Evolutionary conservation across 345 rosid genomes (phyloP).

Genomic region (Corchorus olitorius): DNA sequence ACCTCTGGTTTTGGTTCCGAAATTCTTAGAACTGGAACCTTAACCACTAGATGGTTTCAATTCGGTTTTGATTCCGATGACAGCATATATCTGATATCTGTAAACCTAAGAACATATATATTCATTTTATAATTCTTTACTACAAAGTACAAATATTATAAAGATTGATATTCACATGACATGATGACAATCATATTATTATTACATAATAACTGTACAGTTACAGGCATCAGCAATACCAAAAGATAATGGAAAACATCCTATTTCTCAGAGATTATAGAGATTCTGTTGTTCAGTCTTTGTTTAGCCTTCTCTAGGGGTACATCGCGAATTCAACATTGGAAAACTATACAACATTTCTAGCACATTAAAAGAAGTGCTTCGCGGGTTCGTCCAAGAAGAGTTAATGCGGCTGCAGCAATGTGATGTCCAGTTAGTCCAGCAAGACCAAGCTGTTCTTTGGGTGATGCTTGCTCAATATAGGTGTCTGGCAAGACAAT

Average conservation of each 20-base stretch:
- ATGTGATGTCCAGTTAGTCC: slow-evolving; percentile 92
- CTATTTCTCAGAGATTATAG: neutral
- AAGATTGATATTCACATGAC: too few species aligned
- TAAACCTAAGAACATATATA: too few species aligned
- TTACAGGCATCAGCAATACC: neutral
- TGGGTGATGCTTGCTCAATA: slow-evolving; percentile 71
- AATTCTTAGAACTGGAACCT: too few species aligned
- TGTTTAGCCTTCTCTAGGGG: neutral
- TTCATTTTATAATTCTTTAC: too few species aligned
- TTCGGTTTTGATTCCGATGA: too few species aligned
- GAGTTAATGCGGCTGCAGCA: slow-evolving; percentile 79
- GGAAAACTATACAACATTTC: neutral
- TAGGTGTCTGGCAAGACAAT: slow-evolving; percentile 84
- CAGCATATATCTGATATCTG: too few species aligned
- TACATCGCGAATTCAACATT: neutral
- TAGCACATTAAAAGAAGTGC: slow-evolving; percentile 86
- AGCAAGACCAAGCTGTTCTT: slow-evolving; percentile 71
- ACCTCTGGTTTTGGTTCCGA: too few species aligned
- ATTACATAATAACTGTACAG: too few species aligned
- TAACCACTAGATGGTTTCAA: too few species aligned
- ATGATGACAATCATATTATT: too few species aligned
- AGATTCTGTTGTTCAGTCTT: neutral
- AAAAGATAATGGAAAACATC: neutral
- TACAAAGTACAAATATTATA: too few species aligned
- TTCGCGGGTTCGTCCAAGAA: slow-evolving; percentile 85